Conservation (phyloP, 257 asterid genomes). For the Solanum chiquidenum region DNA sequence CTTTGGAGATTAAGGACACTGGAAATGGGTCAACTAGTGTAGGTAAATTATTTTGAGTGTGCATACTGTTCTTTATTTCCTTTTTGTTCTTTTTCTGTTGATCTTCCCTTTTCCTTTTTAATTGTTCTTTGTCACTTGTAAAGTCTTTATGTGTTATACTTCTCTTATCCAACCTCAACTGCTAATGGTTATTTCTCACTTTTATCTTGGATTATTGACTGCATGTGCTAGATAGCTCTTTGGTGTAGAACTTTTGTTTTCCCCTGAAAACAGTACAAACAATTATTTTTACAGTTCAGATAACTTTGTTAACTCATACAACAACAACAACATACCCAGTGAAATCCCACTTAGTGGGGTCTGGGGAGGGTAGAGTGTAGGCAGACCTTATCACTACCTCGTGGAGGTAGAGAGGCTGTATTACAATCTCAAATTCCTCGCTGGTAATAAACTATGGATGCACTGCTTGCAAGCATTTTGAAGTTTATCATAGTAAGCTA, state of each 20-base stretch:
- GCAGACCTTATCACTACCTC: neutral
- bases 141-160: neutral
- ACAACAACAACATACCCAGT: neutral
- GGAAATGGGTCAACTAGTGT: conserved; percentile 41
- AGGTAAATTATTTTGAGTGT: conserved; percentile 27
- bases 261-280: neutral
- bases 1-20: conserved; percentile 61
- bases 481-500: neutral
- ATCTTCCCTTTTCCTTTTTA: neutral
- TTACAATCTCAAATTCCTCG: neutral
- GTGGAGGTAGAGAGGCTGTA: neutral
- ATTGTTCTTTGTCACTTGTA: neutral
- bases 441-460: neutral
- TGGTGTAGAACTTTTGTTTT: neutral
- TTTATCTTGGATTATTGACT: neutral
- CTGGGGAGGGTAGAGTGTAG: neutral
- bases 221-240: neutral
- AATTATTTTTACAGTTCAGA: neutral
- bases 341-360: neutral
- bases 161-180: neutral
- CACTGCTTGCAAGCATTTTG: neutral
- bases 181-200: neutral
- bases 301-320: neutral
- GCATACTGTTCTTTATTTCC: neutral
- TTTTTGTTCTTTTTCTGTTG: neutral